Base-by-base conservation (phyloP, 495 filamentous ascomycete species). In the Daldinia vernicosa region DNA sequence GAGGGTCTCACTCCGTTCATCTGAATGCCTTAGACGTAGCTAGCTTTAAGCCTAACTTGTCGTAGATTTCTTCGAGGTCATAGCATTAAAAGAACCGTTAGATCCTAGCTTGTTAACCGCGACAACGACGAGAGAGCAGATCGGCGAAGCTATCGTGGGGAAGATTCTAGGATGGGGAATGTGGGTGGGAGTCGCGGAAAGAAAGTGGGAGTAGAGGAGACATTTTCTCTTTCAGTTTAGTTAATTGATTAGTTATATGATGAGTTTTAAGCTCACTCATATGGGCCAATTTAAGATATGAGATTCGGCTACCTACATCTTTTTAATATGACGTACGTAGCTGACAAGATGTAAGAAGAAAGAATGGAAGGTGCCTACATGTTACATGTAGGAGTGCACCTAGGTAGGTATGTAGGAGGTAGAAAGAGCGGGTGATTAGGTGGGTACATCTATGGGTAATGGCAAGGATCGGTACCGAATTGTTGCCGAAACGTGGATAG, bases 81-180 rank as follows among this genome's bases (percentile, higher is more conserved):
- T 86, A 28, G 85, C 80, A 6, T 74, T 86, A 19, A 82, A 76
- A 37, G 72, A 82, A 60, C 74, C 72, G 26, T 71, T 85, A 33
- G 74, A 81, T 62, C 56, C 68, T 27, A 71, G 47, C 6, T 63
- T 77, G 22, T 55, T 86, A 39, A 81, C 74, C 37, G 53, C 61
- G 4, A 63, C 75, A 55, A 76, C 78, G 24, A 83, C 74, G n/a
- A 80, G 81, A 50, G 78, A 81, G 19, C 77, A 84, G 69, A 71
- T 86, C 27, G 69, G 60, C 9, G 69, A 72, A 2, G 80, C 71
- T 37, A 81, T 84, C 19, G 69, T 82, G 19, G 84, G 81, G 3
- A 86, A 86, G 67, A 77, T 87, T 26, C 59, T 81, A 22, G 83
- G 76, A 17, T 87, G 86, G 84, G 85, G 84, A 2, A 80, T 79